These are phyloP conservation scores for Protostelium mycophagum DNA, from an alignment of 78 protist species.

Conservation along the genomic window DNA sequence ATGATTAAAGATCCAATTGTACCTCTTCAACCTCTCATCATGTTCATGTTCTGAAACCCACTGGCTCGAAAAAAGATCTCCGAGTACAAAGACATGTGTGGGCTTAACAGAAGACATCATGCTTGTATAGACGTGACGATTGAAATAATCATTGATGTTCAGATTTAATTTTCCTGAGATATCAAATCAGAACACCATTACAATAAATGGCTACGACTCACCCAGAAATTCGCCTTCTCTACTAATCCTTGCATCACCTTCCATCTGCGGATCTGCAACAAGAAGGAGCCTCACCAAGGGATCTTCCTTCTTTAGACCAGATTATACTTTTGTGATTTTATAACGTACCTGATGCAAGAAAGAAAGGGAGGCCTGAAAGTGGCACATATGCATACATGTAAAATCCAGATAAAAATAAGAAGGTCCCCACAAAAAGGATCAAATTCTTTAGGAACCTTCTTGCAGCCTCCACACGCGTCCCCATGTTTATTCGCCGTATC, in stretches of 20 bases:
- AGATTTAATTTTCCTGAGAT: background rate
- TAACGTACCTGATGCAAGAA: background rate
- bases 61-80: slow-evolving; percentile 59
- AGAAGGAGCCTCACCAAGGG: slow-evolving; percentile 9
- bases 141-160: slow-evolving; percentile 27
- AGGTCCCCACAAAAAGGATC: background rate
- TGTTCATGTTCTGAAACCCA: slow-evolving; percentile 18
- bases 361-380: background rate
- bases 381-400: background rate
- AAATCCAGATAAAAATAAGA: background rate
- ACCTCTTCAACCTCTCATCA: slow-evolving; percentile 3
- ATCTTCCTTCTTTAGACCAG: too few species aligned
- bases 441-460: too few species aligned
- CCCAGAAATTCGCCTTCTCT: slow-evolving; percentile 18
- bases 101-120: slow-evolving; percentile 34
- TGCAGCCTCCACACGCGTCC: background rate
- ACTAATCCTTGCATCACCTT: slow-evolving; percentile 23
- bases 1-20: slow-evolving; percentile 13
- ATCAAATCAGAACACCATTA: too few species aligned
- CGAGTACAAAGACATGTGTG: slow-evolving; percentile 25
- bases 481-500: background rate
- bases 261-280: slow-evolving; percentile 66
- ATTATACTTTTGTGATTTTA: background rate
- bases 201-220: background rate
- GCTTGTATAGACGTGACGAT: background rate